Percentiles rank a stretch among this genome's conserved stretches.
These are phyloP conservation scores for Haberlea rhodopensis DNA, from an alignment of 257 asterid species.

Conservation along the genomic window DNA sequence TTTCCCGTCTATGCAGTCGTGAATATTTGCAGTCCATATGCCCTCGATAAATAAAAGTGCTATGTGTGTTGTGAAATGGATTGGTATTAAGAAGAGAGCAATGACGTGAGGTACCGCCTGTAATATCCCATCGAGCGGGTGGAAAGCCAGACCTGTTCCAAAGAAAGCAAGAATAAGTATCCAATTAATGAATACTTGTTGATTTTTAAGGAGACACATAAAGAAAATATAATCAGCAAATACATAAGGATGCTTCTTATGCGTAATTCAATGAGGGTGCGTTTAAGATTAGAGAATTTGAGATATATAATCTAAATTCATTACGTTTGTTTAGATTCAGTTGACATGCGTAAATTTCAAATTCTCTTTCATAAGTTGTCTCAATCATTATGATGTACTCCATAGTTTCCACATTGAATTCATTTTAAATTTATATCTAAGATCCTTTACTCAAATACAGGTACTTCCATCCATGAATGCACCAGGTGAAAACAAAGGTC, in stretches of 20 bases:
- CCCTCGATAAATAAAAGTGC: conserved; percentile 74
- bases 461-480: background rate
- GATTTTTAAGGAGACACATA: background rate
- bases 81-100: conserved; percentile 77
- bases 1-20: conserved; percentile 84
- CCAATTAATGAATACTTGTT: background rate
- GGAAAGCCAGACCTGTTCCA: conserved; percentile 79
- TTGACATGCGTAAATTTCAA: too few species aligned
- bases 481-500: background rate
- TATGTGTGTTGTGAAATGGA: conserved; percentile 73
- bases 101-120: conserved; percentile 85
- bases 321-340: too few species aligned
- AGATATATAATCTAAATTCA: background rate
- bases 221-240: too few species aligned
- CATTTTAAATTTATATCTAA: background rate
- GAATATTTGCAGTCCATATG: conserved; percentile 93
- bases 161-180: conserved; percentile 9
- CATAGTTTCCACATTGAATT: background rate
- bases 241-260: background rate
- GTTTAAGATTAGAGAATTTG: background rate
- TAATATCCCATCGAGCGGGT: conserved; percentile 90
- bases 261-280: background rate
- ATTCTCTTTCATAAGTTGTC: background rate
- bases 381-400: background rate
- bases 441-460: background rate